Conservation (phyloP, 2,329 filamentous ascomycete genomes). For the Arthrobotrys megalospora region DNA sequence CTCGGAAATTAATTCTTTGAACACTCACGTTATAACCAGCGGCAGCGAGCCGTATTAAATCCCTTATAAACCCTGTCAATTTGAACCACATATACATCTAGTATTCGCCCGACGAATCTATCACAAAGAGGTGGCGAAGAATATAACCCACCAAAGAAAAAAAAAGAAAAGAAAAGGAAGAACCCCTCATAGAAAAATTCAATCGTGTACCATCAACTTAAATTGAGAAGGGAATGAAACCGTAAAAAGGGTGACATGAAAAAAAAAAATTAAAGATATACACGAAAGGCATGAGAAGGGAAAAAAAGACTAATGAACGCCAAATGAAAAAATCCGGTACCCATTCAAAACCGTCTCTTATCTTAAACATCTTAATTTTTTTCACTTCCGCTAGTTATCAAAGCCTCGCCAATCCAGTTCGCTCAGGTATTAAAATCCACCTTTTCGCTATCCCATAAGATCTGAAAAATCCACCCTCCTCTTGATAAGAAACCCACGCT, state of each 20-base stretch:
- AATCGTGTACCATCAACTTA: neutral
- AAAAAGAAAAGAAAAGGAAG: too few species aligned
- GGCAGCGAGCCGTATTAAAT: too few species aligned
- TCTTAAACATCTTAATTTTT: neutral
- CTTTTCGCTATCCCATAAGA: neutral
- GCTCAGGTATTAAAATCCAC: constrained; percentile 2
- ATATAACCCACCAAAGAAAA: neutral
- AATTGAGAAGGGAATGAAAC: neutral
- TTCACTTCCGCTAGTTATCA: neutral
- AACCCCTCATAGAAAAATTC: too few species aligned
- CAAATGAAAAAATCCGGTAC: neutral
- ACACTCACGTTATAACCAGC: too few species aligned
- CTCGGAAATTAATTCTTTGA: too few species aligned
- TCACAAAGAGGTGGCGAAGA: neutral
- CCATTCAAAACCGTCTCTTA: constrained; percentile 11
- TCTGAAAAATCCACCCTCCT: too few species aligned
- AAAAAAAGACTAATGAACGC: neutral
- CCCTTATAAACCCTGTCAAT: too few species aligned
- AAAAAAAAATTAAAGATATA: constrained; percentile 43
- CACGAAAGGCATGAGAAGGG: constrained; percentile 27
- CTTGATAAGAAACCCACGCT: too few species aligned
- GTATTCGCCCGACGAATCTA: too few species aligned
- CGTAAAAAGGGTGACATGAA: neutral
- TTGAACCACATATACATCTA: too few species aligned
- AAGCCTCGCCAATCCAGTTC: neutral